Conservation (phyloP, 2,329 filamentous ascomycete species). For the Aspergillus unguis region DNA sequence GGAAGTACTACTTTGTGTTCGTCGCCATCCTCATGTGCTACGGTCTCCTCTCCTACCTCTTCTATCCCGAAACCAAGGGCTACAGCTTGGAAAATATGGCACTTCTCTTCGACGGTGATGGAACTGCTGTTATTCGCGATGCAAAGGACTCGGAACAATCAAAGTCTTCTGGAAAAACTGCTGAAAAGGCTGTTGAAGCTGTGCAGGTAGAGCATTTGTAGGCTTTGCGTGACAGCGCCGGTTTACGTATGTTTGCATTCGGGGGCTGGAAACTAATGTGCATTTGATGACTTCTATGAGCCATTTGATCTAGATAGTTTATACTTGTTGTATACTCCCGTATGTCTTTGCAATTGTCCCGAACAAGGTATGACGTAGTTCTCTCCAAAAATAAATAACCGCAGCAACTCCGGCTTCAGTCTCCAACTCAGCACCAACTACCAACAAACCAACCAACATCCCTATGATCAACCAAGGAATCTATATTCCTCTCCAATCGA, state of each 20-base stretch:
- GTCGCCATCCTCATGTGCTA: constrained; percentile 12
- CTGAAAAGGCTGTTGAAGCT: not conserved
- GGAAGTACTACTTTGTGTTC: constrained; percentile 25
- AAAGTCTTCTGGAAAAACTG: not conserved
- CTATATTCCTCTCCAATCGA: constrained; percentile 5
- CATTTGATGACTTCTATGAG: too few species aligned
- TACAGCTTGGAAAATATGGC: constrained; percentile 16
- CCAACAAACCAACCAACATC: not conserved
- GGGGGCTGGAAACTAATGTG: too few species aligned
- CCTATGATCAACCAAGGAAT: constrained; percentile 11
- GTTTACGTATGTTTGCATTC: too few species aligned
- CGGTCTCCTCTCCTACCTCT: constrained; percentile 8
- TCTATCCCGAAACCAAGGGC: constrained; percentile 15
- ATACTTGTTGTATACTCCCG: too few species aligned
- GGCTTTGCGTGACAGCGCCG: not conserved
- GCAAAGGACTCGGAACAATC: not conserved
- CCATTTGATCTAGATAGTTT: too few species aligned
- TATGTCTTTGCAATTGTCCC: not conserved
- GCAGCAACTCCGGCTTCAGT: not conserved
- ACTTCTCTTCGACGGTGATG: constrained; percentile 10
- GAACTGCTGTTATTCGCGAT: not conserved
- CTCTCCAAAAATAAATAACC: not conserved
- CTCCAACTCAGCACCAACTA: not conserved
- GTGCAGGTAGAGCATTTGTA: not conserved
- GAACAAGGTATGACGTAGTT: not conserved